Evolutionary conservation across 352 stramenopile species (phyloP), one percentile per base, ranked within the genome.

Genomic region (Globisporangium cylindrosporum): DNA sequence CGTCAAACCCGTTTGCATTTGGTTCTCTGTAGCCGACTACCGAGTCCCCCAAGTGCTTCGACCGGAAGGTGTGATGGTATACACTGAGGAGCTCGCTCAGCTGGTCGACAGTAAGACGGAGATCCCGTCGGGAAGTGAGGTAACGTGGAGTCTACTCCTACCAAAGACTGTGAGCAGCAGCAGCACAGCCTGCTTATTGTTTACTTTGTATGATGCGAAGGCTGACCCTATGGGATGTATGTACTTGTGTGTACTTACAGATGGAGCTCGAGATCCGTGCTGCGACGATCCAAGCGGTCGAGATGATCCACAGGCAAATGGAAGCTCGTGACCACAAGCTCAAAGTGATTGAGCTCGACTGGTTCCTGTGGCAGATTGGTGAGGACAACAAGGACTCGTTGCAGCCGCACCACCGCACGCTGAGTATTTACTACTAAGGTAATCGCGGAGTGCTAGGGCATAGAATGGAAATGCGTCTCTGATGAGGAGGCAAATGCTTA

Each of bases 291-390:
- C 87, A 95, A 62, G 82, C 88, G 0, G 90, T 97, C 18, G 89
- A 97, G 69, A 63, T 71, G 49, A 67, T 96, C n/a, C 78, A 90
- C 56, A 59, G 69, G 10, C 43, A 63, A 62, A 74, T 91, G 70
- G 43, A 67, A 0, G 63, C 25, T 1, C 66, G 61, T 22, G 84
- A 79, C 14, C 72, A 81, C 56, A 32, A 46, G 9, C 80, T 91
- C 18, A 79, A 88, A 36, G 83, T 95, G 25, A 84, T 92, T 46
- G 88, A 96, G 65, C 80, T 96, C 24, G 90, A 97, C 73, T 97
- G 90, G 90, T 66, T 94, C 29, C 73, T 97, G 8, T 97, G 90
- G 90, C 84, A 96, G 67, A 88, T 87, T 67, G 90, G 90, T 3
- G 90, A 97, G 58, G 70, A 86, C 61, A 79, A 70, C 66, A 96